Evolutionary conservation across 1,284 basidiomycete species (phyloP).

Genomic region (Pseudomicrostroma phylloplanum): DNA sequence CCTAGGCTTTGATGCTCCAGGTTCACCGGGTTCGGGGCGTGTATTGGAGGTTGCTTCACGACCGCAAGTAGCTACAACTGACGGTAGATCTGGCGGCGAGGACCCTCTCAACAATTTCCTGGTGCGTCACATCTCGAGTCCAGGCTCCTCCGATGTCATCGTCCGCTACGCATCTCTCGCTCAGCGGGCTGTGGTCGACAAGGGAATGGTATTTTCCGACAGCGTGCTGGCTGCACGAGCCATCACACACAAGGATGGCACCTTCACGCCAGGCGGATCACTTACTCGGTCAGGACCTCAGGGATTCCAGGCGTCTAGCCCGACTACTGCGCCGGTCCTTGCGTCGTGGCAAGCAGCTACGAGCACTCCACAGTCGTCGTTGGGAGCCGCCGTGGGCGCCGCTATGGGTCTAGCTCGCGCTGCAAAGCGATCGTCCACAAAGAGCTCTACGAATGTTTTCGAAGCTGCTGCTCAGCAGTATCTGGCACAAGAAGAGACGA

Average conservation of each 20-base stretch:
- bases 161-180: conserved; percentile 39
- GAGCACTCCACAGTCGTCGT: conserved; percentile 18
- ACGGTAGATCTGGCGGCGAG: conserved; percentile 1
- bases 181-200: conserved; percentile 36
- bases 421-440: not conserved
- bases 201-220: conserved; percentile 46
- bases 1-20: not conserved
- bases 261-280: conserved; percentile 6
- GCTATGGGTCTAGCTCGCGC: conserved; percentile 30
- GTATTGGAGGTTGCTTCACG: too few species aligned
- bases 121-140: conserved; percentile 27
- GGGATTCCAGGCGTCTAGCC: conserved; percentile 33
- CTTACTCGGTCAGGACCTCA: conserved; percentile 1
- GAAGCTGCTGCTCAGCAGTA: conserved; percentile 27
- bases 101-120: conserved; percentile 29
- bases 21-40: too few species aligned
- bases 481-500: not conserved
- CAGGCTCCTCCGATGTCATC: conserved; percentile 23
- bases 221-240: conserved; percentile 8
- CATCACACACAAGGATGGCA: conserved; percentile 3
- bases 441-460: conserved; percentile 21
- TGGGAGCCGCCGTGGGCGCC: conserved; percentile 36
- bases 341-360: conserved; percentile 7
- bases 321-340: conserved; percentile 11
- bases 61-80: conserved; percentile 11